Evolutionary conservation across 164 flowering plant genomes (phyloP).

Genomic region (Litsea cubeba): DNA sequence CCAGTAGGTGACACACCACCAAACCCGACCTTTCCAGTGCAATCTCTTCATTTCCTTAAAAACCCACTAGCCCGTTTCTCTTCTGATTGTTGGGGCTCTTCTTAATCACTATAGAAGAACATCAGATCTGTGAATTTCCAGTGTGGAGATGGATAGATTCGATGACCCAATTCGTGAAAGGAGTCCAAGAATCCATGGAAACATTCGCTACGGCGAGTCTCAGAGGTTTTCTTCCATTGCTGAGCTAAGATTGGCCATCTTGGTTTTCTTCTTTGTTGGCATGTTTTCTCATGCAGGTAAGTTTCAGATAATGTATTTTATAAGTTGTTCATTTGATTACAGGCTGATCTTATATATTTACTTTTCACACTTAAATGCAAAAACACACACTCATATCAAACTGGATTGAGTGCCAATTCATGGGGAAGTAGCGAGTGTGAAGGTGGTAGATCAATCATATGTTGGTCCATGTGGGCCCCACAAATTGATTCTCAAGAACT

Average conservation of each 20-base stretch:
- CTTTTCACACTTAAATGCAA: background rate
- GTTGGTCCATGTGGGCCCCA: background rate
- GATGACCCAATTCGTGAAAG: constrained; percentile 5
- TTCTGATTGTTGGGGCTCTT: background rate
- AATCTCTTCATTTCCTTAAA: constrained; percentile 14
- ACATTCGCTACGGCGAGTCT: background rate
- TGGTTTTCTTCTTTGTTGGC: constrained; percentile 20
- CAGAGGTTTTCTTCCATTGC: background rate
- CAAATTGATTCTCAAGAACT: background rate
- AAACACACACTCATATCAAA: background rate
- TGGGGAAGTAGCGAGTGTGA: background rate
- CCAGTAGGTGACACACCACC: constrained; percentile 48
- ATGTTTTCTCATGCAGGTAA: constrained; percentile 39
- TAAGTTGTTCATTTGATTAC: background rate
- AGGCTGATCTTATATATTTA: no score
- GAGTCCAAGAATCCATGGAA: background rate
- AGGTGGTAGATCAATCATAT: no score
- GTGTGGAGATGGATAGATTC: constrained; percentile 7
- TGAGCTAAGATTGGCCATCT: constrained; percentile 28
- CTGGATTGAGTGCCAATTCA: background rate
- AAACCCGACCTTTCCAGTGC: constrained; percentile 4
- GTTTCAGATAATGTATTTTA: background rate
- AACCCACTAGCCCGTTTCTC: constrained; percentile 5
- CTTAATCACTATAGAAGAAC: background rate
- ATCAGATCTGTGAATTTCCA: constrained; percentile 1